Evolutionary conservation across 306 rosid genomes (phyloP).

Genomic region (Clitoria ternatea): DNA sequence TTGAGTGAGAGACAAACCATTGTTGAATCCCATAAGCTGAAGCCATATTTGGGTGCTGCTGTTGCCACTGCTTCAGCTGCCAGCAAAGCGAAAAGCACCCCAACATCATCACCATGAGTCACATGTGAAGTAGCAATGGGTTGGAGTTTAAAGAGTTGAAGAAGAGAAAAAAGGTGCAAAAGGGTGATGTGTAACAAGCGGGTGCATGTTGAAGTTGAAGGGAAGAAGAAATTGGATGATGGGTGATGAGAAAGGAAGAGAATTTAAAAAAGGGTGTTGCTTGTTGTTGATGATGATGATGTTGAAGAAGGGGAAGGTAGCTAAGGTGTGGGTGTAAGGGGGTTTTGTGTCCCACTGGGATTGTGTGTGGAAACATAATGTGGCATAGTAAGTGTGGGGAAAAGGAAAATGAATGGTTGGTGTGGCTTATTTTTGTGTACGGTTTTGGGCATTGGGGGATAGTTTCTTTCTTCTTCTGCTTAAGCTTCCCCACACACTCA

Average conservation of each 20-base stretch:
- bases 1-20: constrained; percentile 14
- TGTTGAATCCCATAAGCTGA: constrained; percentile 24
- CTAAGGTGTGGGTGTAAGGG: not conserved
- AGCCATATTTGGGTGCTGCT: not conserved
- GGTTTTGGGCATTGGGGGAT: constrained; percentile 11
- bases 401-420: constrained; percentile 31
- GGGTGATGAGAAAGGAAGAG: constrained; percentile 17
- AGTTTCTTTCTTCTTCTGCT: not conserved
- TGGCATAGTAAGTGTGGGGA: constrained; percentile 43
- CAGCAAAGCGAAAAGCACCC: constrained; percentile 13
- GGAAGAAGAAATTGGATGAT: constrained; percentile 4
- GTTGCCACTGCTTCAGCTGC: not conserved
- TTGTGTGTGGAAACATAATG: constrained; percentile 48
- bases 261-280: not conserved
- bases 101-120: constrained; percentile 3
- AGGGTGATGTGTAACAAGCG: constrained; percentile 7
- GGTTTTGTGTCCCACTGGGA: constrained; percentile 19
- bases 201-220: constrained; percentile 21
- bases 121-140: not conserved
- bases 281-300: no score
- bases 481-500: not conserved
- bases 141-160: not conserved
- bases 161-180: constrained; percentile 12
- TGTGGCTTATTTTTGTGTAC: constrained; percentile 35
- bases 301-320: not conserved